Evolutionary conservation across 345 rosid species (phyloP).

Genomic region (Lumnitzera littorea): DNA sequence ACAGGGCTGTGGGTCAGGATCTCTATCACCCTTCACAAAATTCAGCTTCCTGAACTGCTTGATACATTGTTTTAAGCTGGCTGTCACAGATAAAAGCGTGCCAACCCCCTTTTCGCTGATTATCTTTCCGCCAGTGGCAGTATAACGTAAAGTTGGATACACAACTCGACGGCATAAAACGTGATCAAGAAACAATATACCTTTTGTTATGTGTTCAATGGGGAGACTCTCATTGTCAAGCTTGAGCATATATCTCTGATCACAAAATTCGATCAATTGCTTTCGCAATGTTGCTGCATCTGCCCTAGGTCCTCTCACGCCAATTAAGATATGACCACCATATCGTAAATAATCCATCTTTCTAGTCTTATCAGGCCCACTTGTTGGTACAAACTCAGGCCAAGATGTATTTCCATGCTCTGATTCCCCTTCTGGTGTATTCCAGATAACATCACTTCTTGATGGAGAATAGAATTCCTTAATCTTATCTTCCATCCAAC

Average conservation of each 20-base stretch:
- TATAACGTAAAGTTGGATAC: conserved; percentile 88
- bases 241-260: conserved; percentile 83
- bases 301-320: conserved; percentile 88
- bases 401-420: conserved; percentile 96
- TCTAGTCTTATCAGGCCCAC: conserved; percentile 94
- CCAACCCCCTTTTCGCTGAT: conserved; percentile 98
- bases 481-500: conserved; percentile 78
- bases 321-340: conserved; percentile 91
- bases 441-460: conserved; percentile 91
- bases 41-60: conserved; percentile 81
- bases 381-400: conserved; percentile 99
- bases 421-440: conserved; percentile 80
- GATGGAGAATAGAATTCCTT: conserved; percentile 89
- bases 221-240: conserved; percentile 91
- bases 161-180: conserved; percentile 93
- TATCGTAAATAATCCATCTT: conserved; percentile 81
- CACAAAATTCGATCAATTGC: conserved; percentile 87
- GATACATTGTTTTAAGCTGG: conserved; percentile 90
- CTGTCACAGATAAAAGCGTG: conserved; percentile 86
- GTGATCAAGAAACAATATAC: conserved; percentile 98
- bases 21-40: conserved; percentile 87
- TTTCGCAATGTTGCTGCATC: conserved; percentile 93
- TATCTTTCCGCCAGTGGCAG: conserved; percentile 95
- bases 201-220: conserved; percentile 87
- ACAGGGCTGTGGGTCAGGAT: conserved; percentile 96